Evolutionary conservation across 768 basidiomycete genomes (phyloP).

Genomic region (Lentinula guzmanii): DNA sequence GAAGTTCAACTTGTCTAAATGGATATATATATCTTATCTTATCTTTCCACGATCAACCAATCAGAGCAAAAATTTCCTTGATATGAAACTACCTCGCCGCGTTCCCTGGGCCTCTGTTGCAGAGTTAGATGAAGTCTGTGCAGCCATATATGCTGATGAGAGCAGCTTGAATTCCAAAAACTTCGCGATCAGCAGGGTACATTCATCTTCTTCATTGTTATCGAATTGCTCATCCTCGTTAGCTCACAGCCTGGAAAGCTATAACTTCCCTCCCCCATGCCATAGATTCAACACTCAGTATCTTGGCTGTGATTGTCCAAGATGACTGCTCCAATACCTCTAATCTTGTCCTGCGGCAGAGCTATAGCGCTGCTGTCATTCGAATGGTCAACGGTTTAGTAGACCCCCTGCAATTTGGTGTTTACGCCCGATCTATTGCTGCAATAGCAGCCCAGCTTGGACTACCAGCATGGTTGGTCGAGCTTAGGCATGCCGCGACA

Average conservation of each 20-base stretch:
- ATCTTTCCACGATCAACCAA: conserved; percentile 5
- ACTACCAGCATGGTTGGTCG: conserved; percentile 85
- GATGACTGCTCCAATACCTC: conserved; percentile 35
- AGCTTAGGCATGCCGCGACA: conserved; percentile 90
- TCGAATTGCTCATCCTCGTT: conserved; percentile 6
- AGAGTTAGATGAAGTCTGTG: conserved; percentile 72
- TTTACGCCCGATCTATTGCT: conserved; percentile 86
- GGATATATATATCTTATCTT: neutral
- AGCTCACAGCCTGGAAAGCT: conserved; percentile 81
- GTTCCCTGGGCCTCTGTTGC: conserved; percentile 68
- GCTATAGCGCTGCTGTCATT: conserved; percentile 76
- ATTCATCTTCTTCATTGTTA: conserved; percentile 16
- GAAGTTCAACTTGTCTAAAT: conserved; percentile 7
- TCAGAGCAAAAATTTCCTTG: conserved; percentile 14
- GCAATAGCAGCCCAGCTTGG: conserved; percentile 83
- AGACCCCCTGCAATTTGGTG: conserved; percentile 86
- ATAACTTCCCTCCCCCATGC: conserved; percentile 75
- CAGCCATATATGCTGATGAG: conserved; percentile 69
- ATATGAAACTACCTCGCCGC: conserved; percentile 72
- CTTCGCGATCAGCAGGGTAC: conserved; percentile 60
- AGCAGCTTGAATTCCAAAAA: conserved; percentile 48
- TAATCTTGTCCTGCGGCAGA: conserved; percentile 58
- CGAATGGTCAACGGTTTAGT: conserved; percentile 93
- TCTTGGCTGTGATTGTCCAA: conserved; percentile 54
- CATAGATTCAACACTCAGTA: conserved; percentile 62